Conservation (phyloP, 2,329 filamentous ascomycete genomes). For the Colletotrichum sp. region DNA sequence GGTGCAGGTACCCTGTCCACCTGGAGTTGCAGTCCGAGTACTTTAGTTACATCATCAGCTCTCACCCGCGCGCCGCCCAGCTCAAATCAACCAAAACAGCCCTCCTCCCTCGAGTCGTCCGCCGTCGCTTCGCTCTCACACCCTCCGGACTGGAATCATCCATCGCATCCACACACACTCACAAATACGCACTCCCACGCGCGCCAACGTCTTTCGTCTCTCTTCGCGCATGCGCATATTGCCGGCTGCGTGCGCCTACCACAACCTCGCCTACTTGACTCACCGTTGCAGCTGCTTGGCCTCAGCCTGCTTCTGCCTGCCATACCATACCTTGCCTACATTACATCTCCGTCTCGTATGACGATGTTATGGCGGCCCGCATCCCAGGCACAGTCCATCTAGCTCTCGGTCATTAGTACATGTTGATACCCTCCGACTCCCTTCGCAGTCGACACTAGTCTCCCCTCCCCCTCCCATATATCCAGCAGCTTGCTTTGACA, state of each 20-base stretch:
- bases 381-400: background rate
- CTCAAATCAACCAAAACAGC: background rate
- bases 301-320: slow-evolving; percentile 17
- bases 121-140: background rate
- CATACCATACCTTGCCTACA: background rate
- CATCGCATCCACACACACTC: background rate
- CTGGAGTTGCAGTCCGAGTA: slow-evolving; percentile 13
- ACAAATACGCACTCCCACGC: background rate
- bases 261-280: slow-evolving; percentile 1
- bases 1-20: slow-evolving; percentile 12
- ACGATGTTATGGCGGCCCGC: slow-evolving; percentile 1
- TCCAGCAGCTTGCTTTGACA: background rate
- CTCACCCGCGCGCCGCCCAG: background rate
- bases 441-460: background rate
- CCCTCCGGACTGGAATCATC: background rate
- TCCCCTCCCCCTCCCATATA: background rate
- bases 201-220: background rate
- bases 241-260: background rate
- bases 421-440: slow-evolving; percentile 1
- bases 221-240: background rate
- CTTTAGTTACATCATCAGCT: slow-evolving; percentile 20
- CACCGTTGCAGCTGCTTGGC: slow-evolving; percentile 11
- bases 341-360: slow-evolving; percentile 4
- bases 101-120: background rate
- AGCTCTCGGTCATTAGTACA: background rate